Evolutionary conservation across 1,284 basidiomycete species (phyloP), one percentile per base, ranked within the genome.

Genomic region (Apiotrichum porosum): DNA sequence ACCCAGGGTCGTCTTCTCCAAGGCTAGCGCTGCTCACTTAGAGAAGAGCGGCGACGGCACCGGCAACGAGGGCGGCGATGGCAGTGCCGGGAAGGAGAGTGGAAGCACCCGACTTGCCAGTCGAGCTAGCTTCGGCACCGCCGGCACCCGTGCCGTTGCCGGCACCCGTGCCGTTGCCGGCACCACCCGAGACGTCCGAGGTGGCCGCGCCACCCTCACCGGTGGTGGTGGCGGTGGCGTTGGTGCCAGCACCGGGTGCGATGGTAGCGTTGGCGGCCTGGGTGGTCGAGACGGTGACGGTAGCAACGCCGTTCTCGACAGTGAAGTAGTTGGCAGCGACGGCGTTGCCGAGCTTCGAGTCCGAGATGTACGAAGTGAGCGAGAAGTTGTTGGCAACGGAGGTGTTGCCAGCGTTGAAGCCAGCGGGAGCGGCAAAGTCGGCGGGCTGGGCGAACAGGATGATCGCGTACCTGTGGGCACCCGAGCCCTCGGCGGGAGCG

Each of bases 251-350:
- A 35, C 80, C 76, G 23, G 31, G 18, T 15, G 31, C 14, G 23
- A 37, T 34, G 14, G 39, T 42, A 10, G 36, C 35, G n/a, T 35
- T 18, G 44, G 44, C 37, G 21, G 51, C 34, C 24, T 18, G 1
- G 42, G 45, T 52, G 17, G 24, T 9, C 15, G 37, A 22, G 26
- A 81, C 65, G 36, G 79, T 74, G 38, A 65, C 73, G 28, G 81
- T 83, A 14, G 79, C 75, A 3, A 77, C 77, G 36, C 85, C 85
- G 61, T 81, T 79, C 23, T 86, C 80, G 56, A 88, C 86, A 19
- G 79, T 81, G 66, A 88, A 81, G 76, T 88, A 91, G 57, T 77
- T 83, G 45, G 80, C 66, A 18, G 63, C 69, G 45, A 68, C 64
- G 42, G 76, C 57, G 33, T 57, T 38, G 24, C 69, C 71, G 39